Conservation (phyloP, 192 early-diverging fungal species). For the Coemansia sp. region DNA sequence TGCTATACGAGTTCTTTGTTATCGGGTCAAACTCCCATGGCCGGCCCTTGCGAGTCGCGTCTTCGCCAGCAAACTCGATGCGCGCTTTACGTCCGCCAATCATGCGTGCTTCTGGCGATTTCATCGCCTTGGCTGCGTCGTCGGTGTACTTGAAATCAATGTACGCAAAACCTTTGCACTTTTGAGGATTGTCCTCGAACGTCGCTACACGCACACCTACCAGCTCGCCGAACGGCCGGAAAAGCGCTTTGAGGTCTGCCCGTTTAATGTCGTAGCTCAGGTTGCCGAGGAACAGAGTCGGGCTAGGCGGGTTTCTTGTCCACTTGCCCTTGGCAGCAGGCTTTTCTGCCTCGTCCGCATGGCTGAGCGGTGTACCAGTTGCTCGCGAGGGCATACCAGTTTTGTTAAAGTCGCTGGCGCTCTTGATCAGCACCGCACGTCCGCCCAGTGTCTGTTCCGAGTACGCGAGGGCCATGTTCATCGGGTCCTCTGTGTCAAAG, state of each 20-base stretch:
- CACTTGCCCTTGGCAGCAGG: slow-evolving; percentile 43
- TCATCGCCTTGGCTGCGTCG: slow-evolving; percentile 64
- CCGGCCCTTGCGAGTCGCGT: slow-evolving; percentile 64
- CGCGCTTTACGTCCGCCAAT: slow-evolving; percentile 61
- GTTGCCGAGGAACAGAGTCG: slow-evolving; percentile 71
- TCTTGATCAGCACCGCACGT: slow-evolving; percentile 68
- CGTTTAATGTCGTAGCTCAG: slow-evolving; percentile 60
- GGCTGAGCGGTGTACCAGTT: not conserved
- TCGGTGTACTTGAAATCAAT: slow-evolving; percentile 66
- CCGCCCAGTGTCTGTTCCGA: slow-evolving; percentile 63
- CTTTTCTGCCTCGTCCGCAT: not conserved
- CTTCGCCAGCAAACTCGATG: slow-evolving; percentile 68
- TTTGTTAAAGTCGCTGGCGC: slow-evolving; percentile 61
- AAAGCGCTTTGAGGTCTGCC: slow-evolving; percentile 56
- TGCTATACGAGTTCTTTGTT: slow-evolving; percentile 17
- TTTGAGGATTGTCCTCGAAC: slow-evolving; percentile 70
- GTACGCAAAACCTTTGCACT: slow-evolving; percentile 77
- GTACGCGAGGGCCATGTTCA: slow-evolving; percentile 60
- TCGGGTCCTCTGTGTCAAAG: slow-evolving; percentile 58
- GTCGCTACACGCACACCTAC: slow-evolving; percentile 68
- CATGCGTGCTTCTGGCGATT: slow-evolving; percentile 56
- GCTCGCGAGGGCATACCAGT: slow-evolving; percentile 56
- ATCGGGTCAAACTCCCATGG: slow-evolving; percentile 61
- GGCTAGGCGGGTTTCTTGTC: slow-evolving; percentile 59
- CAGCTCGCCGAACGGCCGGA: slow-evolving; percentile 64